phyloP scores from a whole-genome alignment of 208 protist genomes.

The Naegleria fowleri region DNA sequence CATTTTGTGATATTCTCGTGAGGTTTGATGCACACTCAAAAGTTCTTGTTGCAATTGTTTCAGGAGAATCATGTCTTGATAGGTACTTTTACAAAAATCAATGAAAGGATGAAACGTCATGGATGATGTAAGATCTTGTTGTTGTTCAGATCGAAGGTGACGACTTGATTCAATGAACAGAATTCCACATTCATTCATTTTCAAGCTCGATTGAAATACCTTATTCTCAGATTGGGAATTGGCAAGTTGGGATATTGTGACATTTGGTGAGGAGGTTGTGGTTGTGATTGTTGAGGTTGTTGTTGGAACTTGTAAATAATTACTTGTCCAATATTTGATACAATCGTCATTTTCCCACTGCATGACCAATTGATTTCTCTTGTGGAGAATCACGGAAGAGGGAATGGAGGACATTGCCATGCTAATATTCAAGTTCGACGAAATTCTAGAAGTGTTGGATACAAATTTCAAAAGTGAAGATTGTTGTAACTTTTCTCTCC shows the following conservation, averaged over 20 bases:
- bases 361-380: not conserved
- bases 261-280: no score
- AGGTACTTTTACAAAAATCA: not conserved
- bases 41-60: not conserved
- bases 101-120: no score
- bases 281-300: no score
- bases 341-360: conserved; percentile 7
- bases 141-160: no score
- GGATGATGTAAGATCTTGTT: no score
- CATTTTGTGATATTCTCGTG: not conserved
- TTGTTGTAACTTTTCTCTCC: no score
- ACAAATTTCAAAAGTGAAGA: no score
- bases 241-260: no score
- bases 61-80: not conserved
- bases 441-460: no score
- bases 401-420: no score
- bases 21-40: not conserved
- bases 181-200: not conserved
- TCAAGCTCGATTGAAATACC: not conserved
- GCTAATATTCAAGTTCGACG: no score
- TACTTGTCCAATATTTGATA: conserved; percentile 1
- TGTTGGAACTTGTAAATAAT: not conserved
- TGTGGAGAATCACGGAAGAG: not conserved
- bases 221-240: not conserved
- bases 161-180: not conserved